Evolutionary conservation across 1,284 basidiomycete species (phyloP).

Genomic region (Vanrija sp.): DNA sequence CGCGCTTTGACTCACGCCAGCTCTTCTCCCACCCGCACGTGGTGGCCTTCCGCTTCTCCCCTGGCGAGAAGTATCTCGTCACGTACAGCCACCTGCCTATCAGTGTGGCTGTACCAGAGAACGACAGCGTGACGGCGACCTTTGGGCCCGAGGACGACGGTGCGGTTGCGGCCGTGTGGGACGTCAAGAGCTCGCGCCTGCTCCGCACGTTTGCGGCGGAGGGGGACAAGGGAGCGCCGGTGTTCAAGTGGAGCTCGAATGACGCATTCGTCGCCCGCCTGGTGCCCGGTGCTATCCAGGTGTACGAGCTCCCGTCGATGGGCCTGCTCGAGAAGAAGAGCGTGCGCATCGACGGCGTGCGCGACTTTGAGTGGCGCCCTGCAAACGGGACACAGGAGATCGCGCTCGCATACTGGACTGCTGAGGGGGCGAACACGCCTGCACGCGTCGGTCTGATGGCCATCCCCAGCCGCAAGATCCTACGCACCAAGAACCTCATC

Average conservation of each 20-base stretch:
- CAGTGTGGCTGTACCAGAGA: constrained; percentile 71
- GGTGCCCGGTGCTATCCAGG: constrained; percentile 87
- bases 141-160: constrained; percentile 86
- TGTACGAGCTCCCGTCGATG: constrained; percentile 95
- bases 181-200: constrained; percentile 87
- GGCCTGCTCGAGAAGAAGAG: constrained; percentile 94
- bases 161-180: constrained; percentile 96
- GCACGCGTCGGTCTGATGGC: constrained; percentile 90
- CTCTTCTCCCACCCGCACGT: constrained; percentile 85
- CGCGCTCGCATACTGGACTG: constrained; percentile 96
- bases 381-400: constrained; percentile 85
- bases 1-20: constrained; percentile 45
- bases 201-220: constrained; percentile 83
- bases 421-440: constrained; percentile 93
- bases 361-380: constrained; percentile 99
- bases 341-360: constrained; percentile 94
- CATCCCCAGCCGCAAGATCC: constrained; percentile 77
- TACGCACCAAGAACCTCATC: constrained; percentile 97
- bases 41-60: constrained; percentile 95
- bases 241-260: constrained; percentile 95
- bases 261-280: constrained; percentile 91
- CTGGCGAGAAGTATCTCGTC: constrained; percentile 93
- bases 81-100: constrained; percentile 98
- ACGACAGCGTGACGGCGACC: constrained; percentile 46
- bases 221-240: constrained; percentile 67